Percentiles rank a stretch among this genome's conserved stretches.
phyloP scores from a whole-genome alignment of 345 rosid species.

The Boechera divaricarpa region DNA sequence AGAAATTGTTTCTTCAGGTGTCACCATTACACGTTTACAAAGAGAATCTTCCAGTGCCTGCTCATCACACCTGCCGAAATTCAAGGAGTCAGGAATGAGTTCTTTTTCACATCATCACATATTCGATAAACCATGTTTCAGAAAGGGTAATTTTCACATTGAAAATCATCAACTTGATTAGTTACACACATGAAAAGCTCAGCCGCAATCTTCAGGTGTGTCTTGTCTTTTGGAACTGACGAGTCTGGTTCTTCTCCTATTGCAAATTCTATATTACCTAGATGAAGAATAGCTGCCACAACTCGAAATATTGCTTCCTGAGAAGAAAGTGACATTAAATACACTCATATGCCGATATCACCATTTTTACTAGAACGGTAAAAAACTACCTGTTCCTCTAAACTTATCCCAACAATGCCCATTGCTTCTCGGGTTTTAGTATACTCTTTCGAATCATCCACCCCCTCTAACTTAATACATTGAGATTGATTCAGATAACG shows the following conservation, averaged over 20 bases:
- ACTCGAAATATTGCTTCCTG: slow-evolving; percentile 93
- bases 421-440: slow-evolving; percentile 82
- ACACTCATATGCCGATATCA: slow-evolving; percentile 5
- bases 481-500: slow-evolving; percentile 90
- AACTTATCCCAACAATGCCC: slow-evolving; percentile 88
- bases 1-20: slow-evolving; percentile 96
- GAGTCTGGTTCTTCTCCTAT: slow-evolving; percentile 92
- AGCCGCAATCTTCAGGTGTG: slow-evolving; percentile 80
- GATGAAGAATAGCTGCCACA: slow-evolving; percentile 94
- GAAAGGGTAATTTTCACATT: slow-evolving; percentile 12
- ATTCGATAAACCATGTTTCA: neutral
- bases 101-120: slow-evolving; percentile 6
- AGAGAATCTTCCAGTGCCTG: slow-evolving; percentile 91
- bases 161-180: slow-evolving; percentile 25
- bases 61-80: slow-evolving; percentile 76
- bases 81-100: slow-evolving; percentile 27
- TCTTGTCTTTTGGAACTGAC: slow-evolving; percentile 79
- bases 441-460: slow-evolving; percentile 85
- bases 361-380: slow-evolving; percentile 9
- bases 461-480: slow-evolving; percentile 78
- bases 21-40: slow-evolving; percentile 92
- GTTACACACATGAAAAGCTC: slow-evolving; percentile 78
- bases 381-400: slow-evolving; percentile 76
- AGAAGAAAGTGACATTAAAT: slow-evolving; percentile 34
- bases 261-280: slow-evolving; percentile 90